Evolutionary conservation across 352 stramenopile genomes (phyloP), one percentile per base, ranked within the genome.

Genomic region (Phytophthora pisi): DNA sequence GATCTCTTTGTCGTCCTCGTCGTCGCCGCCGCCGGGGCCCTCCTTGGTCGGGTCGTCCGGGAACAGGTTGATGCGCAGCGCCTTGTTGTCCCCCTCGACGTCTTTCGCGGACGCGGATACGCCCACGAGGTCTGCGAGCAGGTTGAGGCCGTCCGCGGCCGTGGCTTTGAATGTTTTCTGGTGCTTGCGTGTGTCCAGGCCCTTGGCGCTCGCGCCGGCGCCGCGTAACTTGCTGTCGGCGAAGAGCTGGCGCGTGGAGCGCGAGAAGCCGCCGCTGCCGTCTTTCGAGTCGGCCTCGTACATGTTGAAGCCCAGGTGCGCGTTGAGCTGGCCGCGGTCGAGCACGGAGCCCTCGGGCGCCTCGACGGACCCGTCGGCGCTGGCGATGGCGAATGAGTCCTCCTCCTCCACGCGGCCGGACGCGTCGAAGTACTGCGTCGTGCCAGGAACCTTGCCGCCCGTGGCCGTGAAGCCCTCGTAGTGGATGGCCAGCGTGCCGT

Each of bases 121-220:
- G 28, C 89, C 89, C 24, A 97, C 72, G 28, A 97, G 66, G 60
- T 95, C 82, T 0, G 90, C 89, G 24, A 97, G 81, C 36, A 97
- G 66, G 56, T 96, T 97, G 49, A 97, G 77, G 20, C 91, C 91
- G 52, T 96, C 89, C 9, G 62, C 57, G 2, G 88, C 90, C 0
- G 84, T 96, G 3, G 87, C 86, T 65, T 93, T 91, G 62, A 91
- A 93, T 7, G 78, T 62, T 30, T 93, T 92, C 52, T 86, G 73
- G 15, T 82, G 66, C 38, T 79, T 86, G 30, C 31, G 51, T 20
- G 72, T 64, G 43, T 55, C 60, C 38, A 74, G 51, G 1, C 75
- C 74, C 16, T 81, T 82, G 9, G 60, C 64, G 30, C 55, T 64
- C 3, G 56, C 23, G 10, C 57, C 47, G n/a, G 60, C 40, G 11